phyloP scores from a whole-genome alignment of 2,329 filamentous ascomycete genomes.

The Cytospora chrysosperma region DNA sequence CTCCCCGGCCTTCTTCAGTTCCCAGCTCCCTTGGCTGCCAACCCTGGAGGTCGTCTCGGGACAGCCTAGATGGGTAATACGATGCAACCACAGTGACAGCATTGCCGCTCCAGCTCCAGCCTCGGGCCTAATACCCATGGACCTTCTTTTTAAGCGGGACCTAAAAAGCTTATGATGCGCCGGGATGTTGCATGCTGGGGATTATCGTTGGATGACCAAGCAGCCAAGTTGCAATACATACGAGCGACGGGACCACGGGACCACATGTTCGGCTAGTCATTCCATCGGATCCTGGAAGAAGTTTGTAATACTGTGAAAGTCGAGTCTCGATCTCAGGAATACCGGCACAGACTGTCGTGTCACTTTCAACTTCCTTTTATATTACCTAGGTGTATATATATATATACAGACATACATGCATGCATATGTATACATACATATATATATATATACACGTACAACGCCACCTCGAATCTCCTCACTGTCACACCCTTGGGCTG shows the following conservation, averaged over 20 bases:
- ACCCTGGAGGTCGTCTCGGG: not conserved
- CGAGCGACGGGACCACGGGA: not conserved
- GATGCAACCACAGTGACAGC: no score
- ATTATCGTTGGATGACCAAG: not conserved
- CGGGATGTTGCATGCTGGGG: not conserved
- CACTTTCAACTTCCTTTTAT: slow-evolving; percentile 17
- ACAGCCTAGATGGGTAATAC: not conserved
- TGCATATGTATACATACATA: no score
- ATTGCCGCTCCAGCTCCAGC: not conserved
- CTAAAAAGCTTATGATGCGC: not conserved
- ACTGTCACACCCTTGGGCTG: not conserved
- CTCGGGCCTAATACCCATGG: not conserved
- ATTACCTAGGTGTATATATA: no score
- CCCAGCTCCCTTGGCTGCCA: not conserved
- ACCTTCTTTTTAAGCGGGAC: not conserved
- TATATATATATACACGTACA: slow-evolving; percentile 1
- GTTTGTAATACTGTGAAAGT: no score
- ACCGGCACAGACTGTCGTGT: slow-evolving; percentile 13
- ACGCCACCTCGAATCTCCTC: not conserved
- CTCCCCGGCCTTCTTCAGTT: not conserved
- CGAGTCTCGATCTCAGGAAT: no score
- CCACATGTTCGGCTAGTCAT: not conserved
- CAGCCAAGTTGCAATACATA: no score
- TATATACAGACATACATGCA: no score
- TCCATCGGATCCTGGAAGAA: not conserved